These are phyloP conservation scores for Suhomyces coccinellae DNA, from an alignment of 1,139 yeast species.

Conservation along the genomic window DNA sequence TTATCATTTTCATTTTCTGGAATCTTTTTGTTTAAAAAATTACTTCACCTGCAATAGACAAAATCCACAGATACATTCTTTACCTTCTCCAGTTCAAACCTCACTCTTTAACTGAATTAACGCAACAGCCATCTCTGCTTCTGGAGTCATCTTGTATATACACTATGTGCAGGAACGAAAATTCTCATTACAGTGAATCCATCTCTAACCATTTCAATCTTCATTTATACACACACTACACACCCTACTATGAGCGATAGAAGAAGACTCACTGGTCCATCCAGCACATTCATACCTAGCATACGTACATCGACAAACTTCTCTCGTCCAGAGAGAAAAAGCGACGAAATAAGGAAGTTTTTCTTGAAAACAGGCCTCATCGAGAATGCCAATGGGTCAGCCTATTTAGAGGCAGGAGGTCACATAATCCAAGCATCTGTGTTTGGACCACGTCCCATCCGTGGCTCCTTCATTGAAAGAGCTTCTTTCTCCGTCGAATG, in stretches of 20 bases:
- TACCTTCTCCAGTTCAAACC: too few species aligned
- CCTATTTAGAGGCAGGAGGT: slow-evolving; percentile 69
- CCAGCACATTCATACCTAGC: slow-evolving; percentile 53
- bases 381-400: slow-evolving; percentile 79
- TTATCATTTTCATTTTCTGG: neutral
- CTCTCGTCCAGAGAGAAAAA: slow-evolving; percentile 4
- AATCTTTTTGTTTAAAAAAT: too few species aligned
- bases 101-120: too few species aligned
- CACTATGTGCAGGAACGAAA: slow-evolving; percentile 8
- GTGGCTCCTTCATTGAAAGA: slow-evolving; percentile 69
- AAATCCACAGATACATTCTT: too few species aligned
- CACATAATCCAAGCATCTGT: slow-evolving; percentile 68
- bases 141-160: too few species aligned
- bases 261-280: slow-evolving; percentile 71
- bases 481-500: slow-evolving; percentile 72
- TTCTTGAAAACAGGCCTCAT: slow-evolving; percentile 62
- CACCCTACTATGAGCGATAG: slow-evolving; percentile 47
- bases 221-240: neutral
- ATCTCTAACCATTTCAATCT: neutral
- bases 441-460: slow-evolving; percentile 87
- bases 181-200: slow-evolving; percentile 6
- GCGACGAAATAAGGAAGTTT: slow-evolving; percentile 34
- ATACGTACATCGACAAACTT: slow-evolving; percentile 17
- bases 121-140: too few species aligned
- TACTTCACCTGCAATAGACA: too few species aligned